phyloP scores from a whole-genome alignment of 306 rosid species.

The Prosopis cineraria region DNA sequence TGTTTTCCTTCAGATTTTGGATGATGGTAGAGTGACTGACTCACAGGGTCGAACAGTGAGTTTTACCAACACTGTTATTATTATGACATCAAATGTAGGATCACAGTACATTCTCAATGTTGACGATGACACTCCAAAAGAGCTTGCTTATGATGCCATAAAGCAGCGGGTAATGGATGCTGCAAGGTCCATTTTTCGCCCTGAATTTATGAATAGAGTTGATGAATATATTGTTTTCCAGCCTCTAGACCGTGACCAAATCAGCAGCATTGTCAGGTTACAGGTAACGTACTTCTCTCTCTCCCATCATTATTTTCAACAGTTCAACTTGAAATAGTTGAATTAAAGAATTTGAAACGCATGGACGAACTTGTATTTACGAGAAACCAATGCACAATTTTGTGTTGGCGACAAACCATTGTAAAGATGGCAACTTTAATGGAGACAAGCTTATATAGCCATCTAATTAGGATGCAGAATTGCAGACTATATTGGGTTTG shows the following conservation, averaged over 20 bases:
- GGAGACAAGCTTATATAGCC: neutral
- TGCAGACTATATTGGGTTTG: neutral
- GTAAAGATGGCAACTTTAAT: neutral
- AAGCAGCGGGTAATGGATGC: constrained; percentile 93
- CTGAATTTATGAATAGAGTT: constrained; percentile 95
- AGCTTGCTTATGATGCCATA: constrained; percentile 71
- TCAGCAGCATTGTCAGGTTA: constrained; percentile 74
- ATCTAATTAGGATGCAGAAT: neutral
- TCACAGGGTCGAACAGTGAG: constrained; percentile 95
- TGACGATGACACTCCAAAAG: constrained; percentile 67
- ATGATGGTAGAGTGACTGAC: constrained; percentile 94
- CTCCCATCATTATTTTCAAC: neutral
- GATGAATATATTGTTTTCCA: constrained; percentile 97
- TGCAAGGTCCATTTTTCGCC: constrained; percentile 89
- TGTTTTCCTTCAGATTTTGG: constrained; percentile 93
- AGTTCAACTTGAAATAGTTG: neutral
- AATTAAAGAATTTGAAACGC: constrained; percentile 1
- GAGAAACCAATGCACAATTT: neutral
- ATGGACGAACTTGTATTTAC: neutral
- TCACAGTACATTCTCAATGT: constrained; percentile 87
- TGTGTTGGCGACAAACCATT: neutral
- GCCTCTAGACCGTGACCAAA: constrained; percentile 87
- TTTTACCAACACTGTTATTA: constrained; percentile 88
- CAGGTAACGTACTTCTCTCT: constrained; percentile 57
- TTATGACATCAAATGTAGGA: constrained; percentile 98